These are phyloP conservation scores for Nymphaea thermarum DNA, from an alignment of 164 flowering plant species.

Conservation along the genomic window DNA sequence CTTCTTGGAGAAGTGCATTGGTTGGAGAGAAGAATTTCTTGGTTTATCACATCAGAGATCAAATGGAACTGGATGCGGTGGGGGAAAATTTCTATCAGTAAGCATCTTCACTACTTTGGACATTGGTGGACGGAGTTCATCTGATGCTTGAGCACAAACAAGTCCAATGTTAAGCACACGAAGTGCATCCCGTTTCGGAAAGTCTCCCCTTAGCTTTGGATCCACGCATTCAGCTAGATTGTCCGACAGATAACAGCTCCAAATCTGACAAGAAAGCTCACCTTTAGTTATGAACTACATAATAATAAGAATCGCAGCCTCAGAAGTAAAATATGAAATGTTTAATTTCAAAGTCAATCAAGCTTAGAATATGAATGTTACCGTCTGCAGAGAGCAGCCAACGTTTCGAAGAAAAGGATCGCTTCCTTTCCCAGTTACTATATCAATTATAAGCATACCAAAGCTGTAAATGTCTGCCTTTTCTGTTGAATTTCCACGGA, in stretches of 20 bases:
- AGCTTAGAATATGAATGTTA: not conserved
- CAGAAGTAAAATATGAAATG: too few species aligned
- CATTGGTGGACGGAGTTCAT: constrained; percentile 60
- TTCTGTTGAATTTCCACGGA: not conserved
- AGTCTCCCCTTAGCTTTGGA: not conserved
- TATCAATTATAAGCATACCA: not conserved
- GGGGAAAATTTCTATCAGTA: constrained; percentile 22
- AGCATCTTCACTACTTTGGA: constrained; percentile 54
- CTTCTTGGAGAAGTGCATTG: not conserved
- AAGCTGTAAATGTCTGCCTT: not conserved
- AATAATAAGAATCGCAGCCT: not conserved
- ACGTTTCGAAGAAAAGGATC: not conserved
- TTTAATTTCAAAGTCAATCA: not conserved
- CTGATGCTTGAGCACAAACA: constrained; percentile 71
- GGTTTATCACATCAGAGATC: constrained; percentile 2
- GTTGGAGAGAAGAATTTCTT: not conserved
- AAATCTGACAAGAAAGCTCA: not conserved
- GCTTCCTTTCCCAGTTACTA: not conserved
- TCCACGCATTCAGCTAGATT: not conserved
- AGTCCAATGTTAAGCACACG: constrained; percentile 37
- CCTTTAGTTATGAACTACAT: not conserved
- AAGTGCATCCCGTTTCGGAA: not conserved
- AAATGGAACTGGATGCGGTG: constrained; percentile 68
- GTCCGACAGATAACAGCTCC: not conserved
- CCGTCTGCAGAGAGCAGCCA: not conserved